Conservation (phyloP, 2,329 filamentous ascomycete genomes). For the Alternaria brassicae region DNA sequence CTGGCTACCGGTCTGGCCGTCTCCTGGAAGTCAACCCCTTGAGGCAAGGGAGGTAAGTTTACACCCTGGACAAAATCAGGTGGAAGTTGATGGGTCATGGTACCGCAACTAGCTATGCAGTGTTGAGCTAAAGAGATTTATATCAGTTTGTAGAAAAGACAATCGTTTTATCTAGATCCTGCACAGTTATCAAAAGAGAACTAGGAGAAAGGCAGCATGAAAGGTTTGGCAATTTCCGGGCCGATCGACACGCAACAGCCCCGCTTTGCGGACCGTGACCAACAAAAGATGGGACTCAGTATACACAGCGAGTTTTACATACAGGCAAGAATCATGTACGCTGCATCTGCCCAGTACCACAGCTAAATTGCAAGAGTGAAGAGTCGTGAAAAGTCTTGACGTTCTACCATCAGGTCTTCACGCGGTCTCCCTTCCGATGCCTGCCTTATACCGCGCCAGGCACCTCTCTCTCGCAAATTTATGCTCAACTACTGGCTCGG, state of each 20-base stretch:
- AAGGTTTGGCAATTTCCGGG: background rate
- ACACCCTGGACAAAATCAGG: too few species aligned
- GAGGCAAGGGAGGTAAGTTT: too few species aligned
- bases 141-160: too few species aligned
- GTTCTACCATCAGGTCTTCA: slow-evolving; percentile 4
- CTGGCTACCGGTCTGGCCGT: too few species aligned
- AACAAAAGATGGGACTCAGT: background rate
- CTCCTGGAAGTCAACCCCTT: too few species aligned
- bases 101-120: too few species aligned
- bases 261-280: background rate
- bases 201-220: too few species aligned
- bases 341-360: background rate
- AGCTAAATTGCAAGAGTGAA: background rate
- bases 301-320: background rate
- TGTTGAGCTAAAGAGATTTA: too few species aligned
- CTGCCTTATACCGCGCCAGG: slow-evolving; percentile 73
- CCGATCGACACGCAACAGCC: background rate
- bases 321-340: background rate
- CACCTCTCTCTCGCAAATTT: slow-evolving; percentile 71
- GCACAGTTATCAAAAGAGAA: background rate
- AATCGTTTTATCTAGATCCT: too few species aligned
- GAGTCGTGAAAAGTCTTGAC: background rate
- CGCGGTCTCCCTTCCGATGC: slow-evolving; percentile 61
- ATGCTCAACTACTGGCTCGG: slow-evolving; percentile 76
- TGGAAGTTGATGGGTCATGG: too few species aligned